A percentile compares a stretch with the other conserved stretches of the same genome.
phyloP scores from a whole-genome alignment of 1,284 basidiomycete species.

The Pseudozyma sp. region DNA sequence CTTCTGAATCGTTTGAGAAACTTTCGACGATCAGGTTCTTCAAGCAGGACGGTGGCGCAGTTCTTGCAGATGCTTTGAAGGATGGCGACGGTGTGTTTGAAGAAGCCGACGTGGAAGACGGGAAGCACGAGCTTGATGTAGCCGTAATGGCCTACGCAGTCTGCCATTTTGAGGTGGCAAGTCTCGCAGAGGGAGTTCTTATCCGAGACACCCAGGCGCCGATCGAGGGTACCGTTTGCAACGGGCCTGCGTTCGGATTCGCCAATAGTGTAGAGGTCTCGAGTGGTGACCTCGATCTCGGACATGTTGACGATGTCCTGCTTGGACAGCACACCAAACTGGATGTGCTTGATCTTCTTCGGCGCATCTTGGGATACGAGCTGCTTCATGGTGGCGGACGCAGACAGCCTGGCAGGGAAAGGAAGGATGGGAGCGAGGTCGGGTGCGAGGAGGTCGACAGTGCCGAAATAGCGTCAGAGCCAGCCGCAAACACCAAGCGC shows the following conservation, averaged over 20 bases:
- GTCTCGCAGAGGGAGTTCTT: slow-evolving; percentile 94
- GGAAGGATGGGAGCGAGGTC: not conserved
- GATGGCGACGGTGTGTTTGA: slow-evolving; percentile 92
- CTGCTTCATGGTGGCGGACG: slow-evolving; percentile 61
- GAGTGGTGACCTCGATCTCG: slow-evolving; percentile 65
- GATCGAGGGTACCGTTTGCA: slow-evolving; percentile 63
- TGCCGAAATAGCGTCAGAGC: too few species aligned
- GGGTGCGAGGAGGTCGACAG: not conserved
- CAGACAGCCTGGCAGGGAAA: slow-evolving; percentile 13
- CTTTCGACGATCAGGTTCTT: slow-evolving; percentile 84
- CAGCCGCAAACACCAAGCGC: too few species aligned
- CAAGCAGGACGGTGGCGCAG: slow-evolving; percentile 92
- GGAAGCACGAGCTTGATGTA: slow-evolving; percentile 80
- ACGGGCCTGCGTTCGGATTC: slow-evolving; percentile 60
- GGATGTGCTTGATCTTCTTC: slow-evolving; percentile 69
- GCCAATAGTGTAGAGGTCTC: slow-evolving; percentile 64
- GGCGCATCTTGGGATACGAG: slow-evolving; percentile 67
- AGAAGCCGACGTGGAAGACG: slow-evolving; percentile 96
- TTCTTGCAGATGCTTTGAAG: slow-evolving; percentile 83
- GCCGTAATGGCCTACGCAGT: slow-evolving; percentile 97
- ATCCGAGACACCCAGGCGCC: slow-evolving; percentile 83
- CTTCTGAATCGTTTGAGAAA: slow-evolving; percentile 90
- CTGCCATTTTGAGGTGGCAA: slow-evolving; percentile 89
- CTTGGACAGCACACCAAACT: slow-evolving; percentile 68
- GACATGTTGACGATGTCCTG: slow-evolving; percentile 68